Percentiles rank a stretch among this genome's conserved stretches.
Evolutionary conservation across 352 stramenopile species (phyloP).

Genomic region (Phytophthora tentaculata): DNA sequence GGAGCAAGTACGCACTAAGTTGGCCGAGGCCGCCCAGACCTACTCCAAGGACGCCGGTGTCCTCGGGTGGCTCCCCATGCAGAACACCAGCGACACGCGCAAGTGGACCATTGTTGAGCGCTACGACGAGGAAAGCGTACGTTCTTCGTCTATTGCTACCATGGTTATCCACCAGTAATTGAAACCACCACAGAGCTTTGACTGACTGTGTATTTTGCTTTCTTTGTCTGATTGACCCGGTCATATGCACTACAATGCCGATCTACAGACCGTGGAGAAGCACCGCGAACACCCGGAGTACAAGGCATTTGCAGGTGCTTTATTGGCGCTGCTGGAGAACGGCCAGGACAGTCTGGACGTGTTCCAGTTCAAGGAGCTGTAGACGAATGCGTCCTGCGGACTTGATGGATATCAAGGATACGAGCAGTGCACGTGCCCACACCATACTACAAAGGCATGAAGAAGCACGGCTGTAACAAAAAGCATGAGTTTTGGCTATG

Average conservation of each 20-base stretch:
- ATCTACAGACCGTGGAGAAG: constrained; percentile 20
- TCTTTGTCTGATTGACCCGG: too few species aligned
- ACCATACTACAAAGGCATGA: too few species aligned
- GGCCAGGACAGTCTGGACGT: constrained; percentile 22
- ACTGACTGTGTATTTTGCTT: not conserved
- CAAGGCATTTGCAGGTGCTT: constrained; percentile 16
- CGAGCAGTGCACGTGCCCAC: too few species aligned
- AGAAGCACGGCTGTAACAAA: too few species aligned
- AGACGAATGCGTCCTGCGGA: not conserved
- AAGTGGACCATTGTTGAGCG: constrained; percentile 27
- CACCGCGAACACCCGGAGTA: constrained; percentile 23
- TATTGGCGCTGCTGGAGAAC: constrained; percentile 24
- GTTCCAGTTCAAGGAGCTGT: constrained; percentile 29
- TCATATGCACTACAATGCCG: too few species aligned
- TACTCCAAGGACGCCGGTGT: constrained; percentile 25
- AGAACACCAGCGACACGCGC: too few species aligned
- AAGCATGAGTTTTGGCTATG: too few species aligned
- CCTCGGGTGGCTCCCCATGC: constrained; percentile 19
- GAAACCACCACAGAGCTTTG: too few species aligned
- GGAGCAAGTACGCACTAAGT: constrained; percentile 22
- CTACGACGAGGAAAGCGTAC: constrained; percentile 24
- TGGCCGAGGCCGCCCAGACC: constrained; percentile 20
- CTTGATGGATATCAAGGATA: too few species aligned
- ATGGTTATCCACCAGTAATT: not conserved
- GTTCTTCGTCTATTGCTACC: not conserved